These are phyloP conservation scores for Magnolia officinalis DNA, from an alignment of 164 flowering plant species.

Conservation along the genomic window DNA sequence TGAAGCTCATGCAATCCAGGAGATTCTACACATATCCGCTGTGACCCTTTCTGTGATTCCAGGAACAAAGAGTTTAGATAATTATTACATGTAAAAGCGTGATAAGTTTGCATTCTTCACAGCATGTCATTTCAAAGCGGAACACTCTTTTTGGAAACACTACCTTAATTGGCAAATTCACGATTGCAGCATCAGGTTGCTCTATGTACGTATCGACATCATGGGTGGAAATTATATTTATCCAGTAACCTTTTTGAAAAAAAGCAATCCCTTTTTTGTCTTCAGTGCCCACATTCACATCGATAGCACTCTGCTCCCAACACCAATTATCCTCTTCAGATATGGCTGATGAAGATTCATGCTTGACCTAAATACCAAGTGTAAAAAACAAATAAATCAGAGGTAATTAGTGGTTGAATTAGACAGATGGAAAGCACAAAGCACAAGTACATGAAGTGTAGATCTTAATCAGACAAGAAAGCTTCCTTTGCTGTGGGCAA, in stretches of 20 bases:
- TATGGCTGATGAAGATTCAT: constrained; percentile 27
- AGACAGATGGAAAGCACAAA: neutral
- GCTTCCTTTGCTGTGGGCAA: neutral
- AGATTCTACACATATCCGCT: constrained; percentile 64
- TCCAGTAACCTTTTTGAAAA: constrained; percentile 89
- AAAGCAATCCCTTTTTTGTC: constrained; percentile 62
- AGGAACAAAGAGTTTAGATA: constrained; percentile 5
- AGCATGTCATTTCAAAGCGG: neutral
- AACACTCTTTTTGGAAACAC: neutral
- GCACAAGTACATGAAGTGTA: neutral
- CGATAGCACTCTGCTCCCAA: constrained; percentile 72
- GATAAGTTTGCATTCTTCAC: neutral
- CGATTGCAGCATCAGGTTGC: constrained; percentile 48
- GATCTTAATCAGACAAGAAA: neutral
- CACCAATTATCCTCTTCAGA: constrained; percentile 82
- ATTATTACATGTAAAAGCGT: neutral
- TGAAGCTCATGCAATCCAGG: constrained; percentile 88
- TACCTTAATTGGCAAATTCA: constrained; percentile 76
- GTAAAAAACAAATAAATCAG: neutral
- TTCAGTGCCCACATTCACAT: constrained; percentile 77
- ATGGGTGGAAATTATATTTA: constrained; percentile 70
- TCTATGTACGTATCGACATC: constrained; percentile 63
- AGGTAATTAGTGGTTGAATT: neutral
- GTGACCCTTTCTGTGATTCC: constrained; percentile 75
- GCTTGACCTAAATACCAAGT: constrained; percentile 49